Percentiles rank a stretch among this genome's conserved stretches.
Conservation (phyloP, 352 stramenopile genomes). For the Blastocystis sp. region DNA sequence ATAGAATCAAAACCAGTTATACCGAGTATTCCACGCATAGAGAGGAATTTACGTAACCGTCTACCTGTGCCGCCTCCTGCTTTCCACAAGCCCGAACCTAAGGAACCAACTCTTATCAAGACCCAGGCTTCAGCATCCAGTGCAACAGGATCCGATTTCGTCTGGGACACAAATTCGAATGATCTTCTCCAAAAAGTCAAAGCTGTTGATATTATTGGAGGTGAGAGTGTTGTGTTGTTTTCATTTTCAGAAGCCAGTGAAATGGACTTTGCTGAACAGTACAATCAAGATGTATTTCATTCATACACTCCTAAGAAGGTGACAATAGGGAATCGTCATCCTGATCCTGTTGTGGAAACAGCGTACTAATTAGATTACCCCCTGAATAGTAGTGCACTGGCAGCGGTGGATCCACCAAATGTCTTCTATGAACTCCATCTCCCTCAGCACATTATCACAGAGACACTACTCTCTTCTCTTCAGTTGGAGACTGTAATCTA, state of each 20-base stretch:
- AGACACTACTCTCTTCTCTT: conserved; percentile 74
- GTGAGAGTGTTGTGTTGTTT: background rate
- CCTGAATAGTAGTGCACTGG: conserved; percentile 10
- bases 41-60: too few relatives aligned
- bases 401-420: conserved; percentile 18
- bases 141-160: too few relatives aligned
- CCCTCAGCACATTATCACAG: conserved; percentile 70
- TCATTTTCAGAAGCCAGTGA: background rate
- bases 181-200: too few relatives aligned
- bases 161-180: too few relatives aligned
- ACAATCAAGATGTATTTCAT: conserved; percentile 67
- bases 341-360: conserved; percentile 71
- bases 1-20: too few relatives aligned
- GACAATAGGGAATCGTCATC: conserved; percentile 67
- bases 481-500: conserved; percentile 78
- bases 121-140: too few relatives aligned
- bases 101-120: too few relatives aligned
- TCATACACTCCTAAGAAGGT: conserved; percentile 70
- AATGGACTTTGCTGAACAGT: conserved; percentile 64
- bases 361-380: background rate
- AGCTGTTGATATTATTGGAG: background rate
- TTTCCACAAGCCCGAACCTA: too few relatives aligned
- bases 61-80: too few relatives aligned
- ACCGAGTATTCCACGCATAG: too few relatives aligned
- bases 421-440: conserved; percentile 45